Conservation (phyloP, 2,329 filamentous ascomycete species). For the Aspergillus neoniger region DNA sequence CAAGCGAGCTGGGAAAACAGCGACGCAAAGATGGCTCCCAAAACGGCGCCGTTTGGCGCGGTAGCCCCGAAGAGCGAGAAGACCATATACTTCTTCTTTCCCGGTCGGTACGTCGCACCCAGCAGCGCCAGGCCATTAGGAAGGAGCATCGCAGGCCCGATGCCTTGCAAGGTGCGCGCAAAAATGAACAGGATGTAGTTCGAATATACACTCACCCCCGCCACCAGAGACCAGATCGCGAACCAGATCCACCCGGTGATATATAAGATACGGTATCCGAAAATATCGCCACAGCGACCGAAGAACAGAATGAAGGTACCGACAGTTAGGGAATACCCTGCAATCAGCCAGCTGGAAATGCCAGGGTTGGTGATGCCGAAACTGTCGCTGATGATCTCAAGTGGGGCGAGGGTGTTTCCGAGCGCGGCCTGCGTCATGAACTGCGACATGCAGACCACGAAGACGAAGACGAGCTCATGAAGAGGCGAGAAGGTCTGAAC, state of each 20-base stretch:
- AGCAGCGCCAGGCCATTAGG: slow-evolving; percentile 67
- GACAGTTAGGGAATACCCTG: slow-evolving; percentile 56
- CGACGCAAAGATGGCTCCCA: slow-evolving; percentile 45
- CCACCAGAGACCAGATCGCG: slow-evolving; percentile 39
- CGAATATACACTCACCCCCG: slow-evolving; percentile 38
- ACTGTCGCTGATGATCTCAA: slow-evolving; percentile 50
- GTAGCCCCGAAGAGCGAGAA: slow-evolving; percentile 56
- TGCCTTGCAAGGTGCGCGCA: slow-evolving; percentile 56
- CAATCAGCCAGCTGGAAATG: slow-evolving; percentile 59
- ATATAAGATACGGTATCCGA: slow-evolving; percentile 40
- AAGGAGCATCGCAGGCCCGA: slow-evolving; percentile 60
- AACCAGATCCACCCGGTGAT: slow-evolving; percentile 41
- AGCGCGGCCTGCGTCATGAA: slow-evolving; percentile 53
- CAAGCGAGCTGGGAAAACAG: slow-evolving; percentile 48
- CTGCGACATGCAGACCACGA: slow-evolving; percentile 40
- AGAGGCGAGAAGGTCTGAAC: slow-evolving; percentile 25
- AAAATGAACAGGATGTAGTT: slow-evolving; percentile 55
- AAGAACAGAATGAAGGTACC: slow-evolving; percentile 44
- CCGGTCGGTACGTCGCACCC: slow-evolving; percentile 59
- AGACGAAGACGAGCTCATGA: slow-evolving; percentile 37
- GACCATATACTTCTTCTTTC: slow-evolving; percentile 60
- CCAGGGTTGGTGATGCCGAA: slow-evolving; percentile 50
- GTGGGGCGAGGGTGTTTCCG: slow-evolving; percentile 51
- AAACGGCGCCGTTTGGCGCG: slow-evolving; percentile 49
- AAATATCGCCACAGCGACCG: slow-evolving; percentile 42